These are phyloP conservation scores for Colletotrichum melonis DNA, from an alignment of 2,329 filamentous ascomycete genomes.

Conservation along the genomic window DNA sequence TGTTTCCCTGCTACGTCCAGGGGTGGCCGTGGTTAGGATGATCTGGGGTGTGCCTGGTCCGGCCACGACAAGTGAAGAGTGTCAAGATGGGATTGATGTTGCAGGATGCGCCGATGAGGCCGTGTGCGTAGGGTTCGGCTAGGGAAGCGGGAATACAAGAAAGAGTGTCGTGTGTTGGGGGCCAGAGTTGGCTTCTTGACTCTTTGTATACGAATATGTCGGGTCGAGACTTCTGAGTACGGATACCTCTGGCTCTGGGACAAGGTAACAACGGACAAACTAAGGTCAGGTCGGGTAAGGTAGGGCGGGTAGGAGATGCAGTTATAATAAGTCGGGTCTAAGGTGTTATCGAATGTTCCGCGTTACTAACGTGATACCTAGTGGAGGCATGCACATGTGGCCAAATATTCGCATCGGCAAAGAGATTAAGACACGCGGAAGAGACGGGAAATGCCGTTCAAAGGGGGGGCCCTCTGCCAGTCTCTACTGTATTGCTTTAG, in stretches of 20 bases:
- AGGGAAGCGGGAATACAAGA: neutral
- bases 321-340: slow-evolving; percentile 2
- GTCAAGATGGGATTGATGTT: slow-evolving; percentile 24
- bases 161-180: neutral
- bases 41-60: slow-evolving; percentile 24
- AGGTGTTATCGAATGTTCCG: neutral
- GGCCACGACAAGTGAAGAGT: slow-evolving; percentile 14
- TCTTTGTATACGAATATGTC: too few relatives aligned
- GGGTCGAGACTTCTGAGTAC: too few relatives aligned
- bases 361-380: neutral
- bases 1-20: slow-evolving; percentile 29
- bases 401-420: neutral
- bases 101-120: slow-evolving; percentile 1
- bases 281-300: neutral
- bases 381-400: neutral
- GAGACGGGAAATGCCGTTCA: neutral
- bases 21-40: slow-evolving; percentile 28
- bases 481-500: neutral
- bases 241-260: too few relatives aligned
- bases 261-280: neutral
- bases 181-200: neutral
- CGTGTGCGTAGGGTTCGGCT: slow-evolving; percentile 13
- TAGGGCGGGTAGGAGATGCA: slow-evolving; percentile 5
- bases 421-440: neutral
- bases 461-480: neutral